These are phyloP conservation scores for Amylocarpus encephaloides DNA, from an alignment of 2,329 filamentous ascomycete genomes.

Conservation along the genomic window DNA sequence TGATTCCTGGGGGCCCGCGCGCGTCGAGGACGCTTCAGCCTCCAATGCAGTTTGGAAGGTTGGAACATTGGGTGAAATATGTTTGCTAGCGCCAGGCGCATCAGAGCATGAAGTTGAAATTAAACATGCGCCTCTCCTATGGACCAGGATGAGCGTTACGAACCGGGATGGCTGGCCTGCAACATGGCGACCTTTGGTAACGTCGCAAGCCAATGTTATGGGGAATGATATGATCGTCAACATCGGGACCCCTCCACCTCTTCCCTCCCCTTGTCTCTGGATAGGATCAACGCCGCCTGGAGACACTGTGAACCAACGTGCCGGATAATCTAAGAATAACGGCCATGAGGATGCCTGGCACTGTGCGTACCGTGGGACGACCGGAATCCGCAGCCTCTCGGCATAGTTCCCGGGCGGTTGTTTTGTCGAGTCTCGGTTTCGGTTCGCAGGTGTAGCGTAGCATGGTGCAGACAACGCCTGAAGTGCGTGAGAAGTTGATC, in stretches of 20 bases:
- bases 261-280: slow-evolving; percentile 3
- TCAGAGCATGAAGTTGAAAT: slow-evolving; percentile 4
- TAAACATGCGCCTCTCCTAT: slow-evolving; percentile 14
- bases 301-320: slow-evolving; percentile 18
- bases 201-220: not conserved
- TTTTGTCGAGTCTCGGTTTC: slow-evolving; percentile 1
- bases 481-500: not conserved
- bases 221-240: slow-evolving; percentile 16
- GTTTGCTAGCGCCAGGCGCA: not conserved
- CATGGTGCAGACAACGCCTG: not conserved
- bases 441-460: too few species aligned
- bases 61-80: not conserved
- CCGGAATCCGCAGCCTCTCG: not conserved
- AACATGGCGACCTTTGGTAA: not conserved
- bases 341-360: not conserved
- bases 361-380: too few species aligned
- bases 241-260: slow-evolving; percentile 5
- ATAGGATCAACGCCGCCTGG: slow-evolving; percentile 18
- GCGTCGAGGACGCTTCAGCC: slow-evolving; percentile 1
- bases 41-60: slow-evolving; percentile 4
- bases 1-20: not conserved
- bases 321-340: slow-evolving; percentile 15
- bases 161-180: slow-evolving; percentile 1
- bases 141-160: slow-evolving; percentile 8
- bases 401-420: not conserved